Percentiles rank a stretch among this genome's conserved stretches.
Conservation (phyloP, 768 basidiomycete species). For the Boletus rufocinnamomeus region DNA sequence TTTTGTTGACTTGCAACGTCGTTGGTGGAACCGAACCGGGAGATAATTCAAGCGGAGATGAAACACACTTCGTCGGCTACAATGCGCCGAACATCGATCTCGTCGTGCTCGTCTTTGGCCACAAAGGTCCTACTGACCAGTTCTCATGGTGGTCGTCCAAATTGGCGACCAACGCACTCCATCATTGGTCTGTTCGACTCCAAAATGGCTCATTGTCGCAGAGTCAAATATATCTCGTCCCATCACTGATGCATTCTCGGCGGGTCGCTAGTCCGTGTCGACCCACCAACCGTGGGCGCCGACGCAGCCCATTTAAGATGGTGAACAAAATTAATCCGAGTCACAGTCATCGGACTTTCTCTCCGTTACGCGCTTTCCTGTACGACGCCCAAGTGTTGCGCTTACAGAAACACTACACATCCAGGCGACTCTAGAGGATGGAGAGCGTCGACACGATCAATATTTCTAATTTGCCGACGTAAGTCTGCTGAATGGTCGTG, state of each 20-base stretch:
- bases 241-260: neutral
- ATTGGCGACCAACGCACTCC: too few species aligned
- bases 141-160: too few species aligned
- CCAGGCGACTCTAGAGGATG: neutral
- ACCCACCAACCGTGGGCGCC: too few species aligned
- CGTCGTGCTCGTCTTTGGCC: too few species aligned
- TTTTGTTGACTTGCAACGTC: neutral
- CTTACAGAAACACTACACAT: neutral
- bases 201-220: neutral
- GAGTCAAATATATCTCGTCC: neutral
- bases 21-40: neutral
- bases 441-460: neutral
- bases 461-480: neutral
- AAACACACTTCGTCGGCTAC: too few species aligned
- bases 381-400: too few species aligned
- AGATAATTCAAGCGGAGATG: slow-evolving; percentile 18
- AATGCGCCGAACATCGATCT: too few species aligned
- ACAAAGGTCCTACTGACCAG: too few species aligned
- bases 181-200: too few species aligned
- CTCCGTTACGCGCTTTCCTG: neutral
- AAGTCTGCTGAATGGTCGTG: neutral
- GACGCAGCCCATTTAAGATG: neutral
- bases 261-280: too few species aligned
- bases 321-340: too few species aligned
- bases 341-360: too few species aligned